phyloP scores from a whole-genome alignment of 768 basidiomycete species.

The Auriscalpium vulgare region DNA sequence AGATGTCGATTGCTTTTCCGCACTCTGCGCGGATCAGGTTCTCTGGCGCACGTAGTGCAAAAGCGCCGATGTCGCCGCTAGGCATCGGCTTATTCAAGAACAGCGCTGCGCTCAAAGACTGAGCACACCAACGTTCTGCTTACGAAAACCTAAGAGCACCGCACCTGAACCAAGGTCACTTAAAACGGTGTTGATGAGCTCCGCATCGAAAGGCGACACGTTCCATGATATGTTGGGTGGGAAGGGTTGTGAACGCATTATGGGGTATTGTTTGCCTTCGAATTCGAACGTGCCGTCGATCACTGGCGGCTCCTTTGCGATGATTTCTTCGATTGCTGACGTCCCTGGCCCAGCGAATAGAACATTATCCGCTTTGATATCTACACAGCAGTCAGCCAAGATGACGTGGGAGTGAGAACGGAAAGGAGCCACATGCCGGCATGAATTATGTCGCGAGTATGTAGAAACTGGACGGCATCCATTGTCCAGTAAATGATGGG shows the following conservation, averaged over 20 bases:
- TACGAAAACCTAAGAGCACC: not conserved
- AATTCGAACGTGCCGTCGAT: not conserved
- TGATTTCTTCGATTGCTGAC: not conserved
- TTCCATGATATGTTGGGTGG: not conserved
- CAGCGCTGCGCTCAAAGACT: not conserved
- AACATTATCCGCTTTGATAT: not conserved
- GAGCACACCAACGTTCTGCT: not conserved
- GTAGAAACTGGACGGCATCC: not conserved
- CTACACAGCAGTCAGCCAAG: not conserved
- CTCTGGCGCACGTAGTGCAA: not conserved
- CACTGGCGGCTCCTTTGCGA: not conserved
- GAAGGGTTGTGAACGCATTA: not conserved
- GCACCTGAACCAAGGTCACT: not conserved
- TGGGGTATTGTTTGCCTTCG: not conserved
- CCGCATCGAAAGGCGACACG: not conserved
- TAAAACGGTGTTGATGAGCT: not conserved
- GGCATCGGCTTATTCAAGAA: not conserved
- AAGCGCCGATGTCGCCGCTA: not conserved
- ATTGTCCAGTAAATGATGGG: not conserved
- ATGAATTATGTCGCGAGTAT: not conserved
- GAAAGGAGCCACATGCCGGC: not conserved
- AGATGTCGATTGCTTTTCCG: not conserved
- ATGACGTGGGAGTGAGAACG: not conserved
- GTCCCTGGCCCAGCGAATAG: not conserved
- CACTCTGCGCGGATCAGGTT: not conserved